Evolutionary conservation across 1,284 basidiomycete species (phyloP).

Genomic region (Marasmius oreades): DNA sequence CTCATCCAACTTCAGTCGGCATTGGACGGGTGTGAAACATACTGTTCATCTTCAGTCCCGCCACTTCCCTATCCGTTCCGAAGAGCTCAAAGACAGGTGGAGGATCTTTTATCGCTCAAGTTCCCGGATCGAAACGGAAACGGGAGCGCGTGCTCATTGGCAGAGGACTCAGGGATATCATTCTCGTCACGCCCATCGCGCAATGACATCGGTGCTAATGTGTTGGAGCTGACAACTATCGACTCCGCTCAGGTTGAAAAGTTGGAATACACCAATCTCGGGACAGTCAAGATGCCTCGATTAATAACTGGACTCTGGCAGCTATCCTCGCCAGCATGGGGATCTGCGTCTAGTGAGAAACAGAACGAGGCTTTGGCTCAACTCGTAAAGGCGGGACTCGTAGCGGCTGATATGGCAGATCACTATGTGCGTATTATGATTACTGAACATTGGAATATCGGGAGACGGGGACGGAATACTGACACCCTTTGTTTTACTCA

Average conservation of each 20-base stretch:
- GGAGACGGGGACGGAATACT: not conserved
- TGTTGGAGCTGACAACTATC: not conserved
- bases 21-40: conserved; percentile 12
- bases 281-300: conserved; percentile 28
- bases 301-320: conserved; percentile 49
- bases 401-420: conserved; percentile 18
- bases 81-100: conserved; percentile 16
- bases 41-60: conserved; percentile 6
- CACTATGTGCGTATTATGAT: conserved; percentile 11
- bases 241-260: conserved; percentile 1
- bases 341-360: conserved; percentile 39
- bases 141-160: too few species aligned
- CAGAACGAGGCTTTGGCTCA: conserved; percentile 38
- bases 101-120: conserved; percentile 13
- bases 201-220: not conserved
- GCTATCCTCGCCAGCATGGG: conserved; percentile 48
- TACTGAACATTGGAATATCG: not conserved
- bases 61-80: conserved; percentile 14
- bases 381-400: conserved; percentile 38
- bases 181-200: too few species aligned
- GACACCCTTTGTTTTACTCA: not conserved
- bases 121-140: conserved; percentile 1
- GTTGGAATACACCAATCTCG: conserved; percentile 12
- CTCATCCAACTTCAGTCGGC: conserved; percentile 10
- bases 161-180: not conserved